Evolutionary conservation across 75 land plant genomes (phyloP), one percentile per base, ranked within the genome.

Genomic region (Ceratopteris richardii): DNA sequence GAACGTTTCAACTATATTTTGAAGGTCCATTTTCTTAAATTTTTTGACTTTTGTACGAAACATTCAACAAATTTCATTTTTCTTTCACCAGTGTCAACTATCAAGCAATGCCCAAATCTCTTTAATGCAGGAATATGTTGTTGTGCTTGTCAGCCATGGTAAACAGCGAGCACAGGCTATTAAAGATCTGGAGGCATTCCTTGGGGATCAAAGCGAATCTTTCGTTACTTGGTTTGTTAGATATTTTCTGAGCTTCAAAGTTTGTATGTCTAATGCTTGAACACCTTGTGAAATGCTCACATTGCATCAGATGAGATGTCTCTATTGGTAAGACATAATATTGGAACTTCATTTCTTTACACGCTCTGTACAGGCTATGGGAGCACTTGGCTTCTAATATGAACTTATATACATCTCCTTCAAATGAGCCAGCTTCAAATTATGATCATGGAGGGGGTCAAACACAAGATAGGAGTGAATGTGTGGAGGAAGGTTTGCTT

Each of bases 91-190:
- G 37, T 9, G 9, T 9, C 37, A 9, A 33, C 37, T 33, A 9
- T 33, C 37, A 3, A 33, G 37, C 9, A 33, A 33, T 33, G 37
- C 9, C 7, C 37, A 33, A 33, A 33, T 33, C 37, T 33, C 37
- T 23, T 54, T 56, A 25, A 37, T 71, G 71, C 82, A 90, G 96
- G 96, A 90, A 28, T 90, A 90, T 62, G 87, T 90, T 12, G 75
- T 90, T 31, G 96, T 90, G 18, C 70, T 90, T 31, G 75, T 90
- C 14, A 79, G 74, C 46, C 88, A 90, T 72, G 96, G 96, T 10
- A 82, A 82, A 62, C 72, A 76, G 40, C 81, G 68, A 53, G 73
- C 70, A 41, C 90, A 82, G 62, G 86, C 96, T 51, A 67, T 62
- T 67, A 65, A 41, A 30, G 90, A 90, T 65, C 69, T 90, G 39